Evolutionary conservation across 2,329 filamentous ascomycete genomes (phyloP).

Genomic region (Diaporthe ilicicola): DNA sequence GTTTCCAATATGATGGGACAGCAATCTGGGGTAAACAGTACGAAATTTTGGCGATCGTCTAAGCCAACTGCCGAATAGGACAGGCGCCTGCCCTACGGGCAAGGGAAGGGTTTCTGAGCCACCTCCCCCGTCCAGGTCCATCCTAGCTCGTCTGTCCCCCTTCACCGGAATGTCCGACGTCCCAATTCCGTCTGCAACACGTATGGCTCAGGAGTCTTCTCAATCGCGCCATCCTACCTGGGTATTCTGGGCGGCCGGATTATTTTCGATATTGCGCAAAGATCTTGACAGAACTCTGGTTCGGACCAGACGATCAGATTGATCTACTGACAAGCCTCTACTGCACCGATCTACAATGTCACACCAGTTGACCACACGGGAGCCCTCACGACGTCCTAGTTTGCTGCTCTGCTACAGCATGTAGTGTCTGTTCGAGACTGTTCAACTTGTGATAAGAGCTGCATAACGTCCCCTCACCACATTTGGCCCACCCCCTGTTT

Average conservation of each 20-base stretch:
- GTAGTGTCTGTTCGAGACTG: not conserved
- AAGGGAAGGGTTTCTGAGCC: not conserved
- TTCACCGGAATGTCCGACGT: not conserved
- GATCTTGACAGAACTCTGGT: not conserved
- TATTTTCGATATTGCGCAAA: not conserved
- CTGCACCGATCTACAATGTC: not conserved
- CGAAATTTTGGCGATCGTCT: not conserved
- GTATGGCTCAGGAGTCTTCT: not conserved
- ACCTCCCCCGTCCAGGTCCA: not conserved
- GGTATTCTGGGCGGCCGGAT: not conserved
- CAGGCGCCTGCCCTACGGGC: not conserved
- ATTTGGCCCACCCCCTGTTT: no score
- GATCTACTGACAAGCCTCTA: not conserved
- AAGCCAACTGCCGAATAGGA: not conserved
- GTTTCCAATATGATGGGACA: not conserved
- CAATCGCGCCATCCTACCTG: constrained; percentile 1
- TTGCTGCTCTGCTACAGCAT: not conserved
- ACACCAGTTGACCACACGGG: not conserved
- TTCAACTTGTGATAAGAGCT: not conserved
- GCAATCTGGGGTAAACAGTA: not conserved
- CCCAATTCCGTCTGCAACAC: constrained; percentile 8
- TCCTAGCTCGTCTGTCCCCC: not conserved
- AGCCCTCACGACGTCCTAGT: not conserved
- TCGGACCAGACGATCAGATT: not conserved
- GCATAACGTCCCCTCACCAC: no score